phyloP scores from a whole-genome alignment of 495 filamentous ascomycete genomes.

The Xylaria scruposa region DNA sequence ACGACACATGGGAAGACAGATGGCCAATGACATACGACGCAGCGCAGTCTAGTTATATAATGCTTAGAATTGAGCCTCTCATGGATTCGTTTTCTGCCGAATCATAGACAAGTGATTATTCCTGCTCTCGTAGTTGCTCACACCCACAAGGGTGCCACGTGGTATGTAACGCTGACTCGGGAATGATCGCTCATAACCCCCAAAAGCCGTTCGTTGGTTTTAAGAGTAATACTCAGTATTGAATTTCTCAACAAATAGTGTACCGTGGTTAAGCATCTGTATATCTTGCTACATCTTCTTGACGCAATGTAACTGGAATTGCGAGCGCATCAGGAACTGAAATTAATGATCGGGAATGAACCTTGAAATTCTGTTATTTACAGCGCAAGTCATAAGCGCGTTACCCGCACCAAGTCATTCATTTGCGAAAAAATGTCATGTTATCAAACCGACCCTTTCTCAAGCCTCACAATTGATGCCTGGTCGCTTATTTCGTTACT shows the following conservation, averaged over 20 bases:
- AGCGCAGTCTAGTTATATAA: neutral
- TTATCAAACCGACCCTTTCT: neutral
- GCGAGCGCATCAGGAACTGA: neutral
- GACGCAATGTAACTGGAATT: neutral
- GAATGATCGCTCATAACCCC: no score
- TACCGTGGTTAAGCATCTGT: neutral
- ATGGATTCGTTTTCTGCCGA: neutral
- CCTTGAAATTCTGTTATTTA: neutral
- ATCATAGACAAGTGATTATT: neutral
- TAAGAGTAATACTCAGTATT: neutral
- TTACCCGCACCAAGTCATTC: neutral
- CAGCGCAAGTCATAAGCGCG: no score
- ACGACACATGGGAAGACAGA: neutral
- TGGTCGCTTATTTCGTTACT: no score
- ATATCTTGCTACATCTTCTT: neutral
- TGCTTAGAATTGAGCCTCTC: neutral
- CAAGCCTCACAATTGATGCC: no score
- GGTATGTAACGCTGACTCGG: neutral
- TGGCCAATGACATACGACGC: neutral
- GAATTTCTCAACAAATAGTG: neutral
- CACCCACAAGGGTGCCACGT: slow-evolving; percentile 8
- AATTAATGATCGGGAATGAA: neutral
- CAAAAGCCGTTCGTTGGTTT: neutral
- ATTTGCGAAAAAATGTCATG: neutral
- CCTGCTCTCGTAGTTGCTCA: neutral